Percentiles rank a stretch among this genome's conserved stretches.
Conservation (phyloP, 2,329 filamentous ascomycete species). For the Dactylonectria estremocensis region DNA sequence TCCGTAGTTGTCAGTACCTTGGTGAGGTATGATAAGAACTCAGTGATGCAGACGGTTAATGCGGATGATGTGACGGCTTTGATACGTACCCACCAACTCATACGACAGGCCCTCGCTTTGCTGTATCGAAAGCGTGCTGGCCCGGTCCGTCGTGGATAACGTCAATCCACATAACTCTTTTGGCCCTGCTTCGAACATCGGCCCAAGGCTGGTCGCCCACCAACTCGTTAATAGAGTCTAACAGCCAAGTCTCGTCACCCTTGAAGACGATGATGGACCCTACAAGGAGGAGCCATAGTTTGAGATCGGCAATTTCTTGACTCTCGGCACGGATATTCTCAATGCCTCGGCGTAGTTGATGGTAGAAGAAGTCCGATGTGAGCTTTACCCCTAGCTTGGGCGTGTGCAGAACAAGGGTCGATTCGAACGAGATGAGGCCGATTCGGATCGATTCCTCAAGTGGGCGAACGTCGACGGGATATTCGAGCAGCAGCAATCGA, state of each 20-base stretch:
- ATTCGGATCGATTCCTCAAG: slow-evolving; percentile 45
- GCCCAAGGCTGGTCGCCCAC: slow-evolving; percentile 37
- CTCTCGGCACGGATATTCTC: slow-evolving; percentile 20
- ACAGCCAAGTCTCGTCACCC: slow-evolving; percentile 42
- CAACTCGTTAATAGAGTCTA: slow-evolving; percentile 36
- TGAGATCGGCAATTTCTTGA: slow-evolving; percentile 30
- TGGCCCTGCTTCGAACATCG: slow-evolving; percentile 39
- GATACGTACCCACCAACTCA: not conserved
- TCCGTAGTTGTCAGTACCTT: too few species aligned
- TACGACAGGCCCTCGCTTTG: slow-evolving; percentile 1
- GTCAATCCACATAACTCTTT: slow-evolving; percentile 48
- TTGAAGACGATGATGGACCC: slow-evolving; percentile 45
- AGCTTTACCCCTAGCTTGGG: slow-evolving; percentile 34
- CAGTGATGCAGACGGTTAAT: not conserved
- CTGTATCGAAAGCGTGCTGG: slow-evolving; percentile 24
- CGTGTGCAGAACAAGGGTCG: slow-evolving; percentile 47
- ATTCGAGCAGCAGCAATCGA: slow-evolving; percentile 46
- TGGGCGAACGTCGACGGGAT: slow-evolving; percentile 22
- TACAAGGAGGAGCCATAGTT: slow-evolving; percentile 48
- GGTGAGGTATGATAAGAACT: too few species aligned
- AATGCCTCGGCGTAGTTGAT: slow-evolving; percentile 33
- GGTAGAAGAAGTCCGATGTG: slow-evolving; percentile 31
- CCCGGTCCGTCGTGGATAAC: slow-evolving; percentile 43
- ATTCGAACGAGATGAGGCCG: slow-evolving; percentile 50
- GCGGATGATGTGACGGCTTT: not conserved